These are phyloP conservation scores for Tillandsia fasciculata DNA, from an alignment of 176 grass and related monocot species.

Conservation along the genomic window DNA sequence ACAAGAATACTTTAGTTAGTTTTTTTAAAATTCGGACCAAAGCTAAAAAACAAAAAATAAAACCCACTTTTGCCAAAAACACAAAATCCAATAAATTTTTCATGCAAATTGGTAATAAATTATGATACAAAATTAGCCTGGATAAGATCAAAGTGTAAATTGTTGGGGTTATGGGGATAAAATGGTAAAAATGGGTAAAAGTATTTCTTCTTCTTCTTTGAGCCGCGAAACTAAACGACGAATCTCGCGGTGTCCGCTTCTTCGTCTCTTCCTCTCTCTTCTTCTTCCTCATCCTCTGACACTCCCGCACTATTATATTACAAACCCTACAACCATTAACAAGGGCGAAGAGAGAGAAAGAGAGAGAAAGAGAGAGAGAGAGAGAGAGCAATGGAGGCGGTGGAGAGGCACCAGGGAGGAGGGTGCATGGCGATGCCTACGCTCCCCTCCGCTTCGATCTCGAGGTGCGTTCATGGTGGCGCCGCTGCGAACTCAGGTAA, in stretches of 20 bases:
- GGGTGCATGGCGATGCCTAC: constrained; percentile 29
- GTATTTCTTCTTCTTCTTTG: too few relatives aligned
- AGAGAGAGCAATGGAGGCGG: constrained; percentile 15
- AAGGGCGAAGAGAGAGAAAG: constrained; percentile 9
- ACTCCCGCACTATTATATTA: background rate
- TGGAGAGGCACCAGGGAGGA: constrained; percentile 20
- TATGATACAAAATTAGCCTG: too few relatives aligned
- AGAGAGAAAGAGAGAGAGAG: background rate
- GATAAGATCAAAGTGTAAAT: too few relatives aligned
- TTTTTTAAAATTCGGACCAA: too few relatives aligned
- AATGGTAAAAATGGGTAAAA: too few relatives aligned
- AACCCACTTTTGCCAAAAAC: too few relatives aligned
- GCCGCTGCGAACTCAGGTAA: constrained; percentile 19
- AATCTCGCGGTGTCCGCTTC: background rate
- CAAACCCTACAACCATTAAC: background rate
- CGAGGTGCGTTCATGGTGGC: constrained; percentile 20
- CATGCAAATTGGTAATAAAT: too few relatives aligned
- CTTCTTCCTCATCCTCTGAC: background rate
- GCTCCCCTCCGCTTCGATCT: constrained; percentile 24
- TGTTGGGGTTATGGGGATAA: too few relatives aligned
- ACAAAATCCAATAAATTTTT: too few relatives aligned
- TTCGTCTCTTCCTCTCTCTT: too few relatives aligned
- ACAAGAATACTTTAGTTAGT: too few relatives aligned
- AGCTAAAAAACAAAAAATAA: too few relatives aligned
- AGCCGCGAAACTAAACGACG: constrained; percentile 19